Base-by-base conservation (phyloP, 768 basidiomycete genomes). In the Gymnopilus dilepis region DNA sequence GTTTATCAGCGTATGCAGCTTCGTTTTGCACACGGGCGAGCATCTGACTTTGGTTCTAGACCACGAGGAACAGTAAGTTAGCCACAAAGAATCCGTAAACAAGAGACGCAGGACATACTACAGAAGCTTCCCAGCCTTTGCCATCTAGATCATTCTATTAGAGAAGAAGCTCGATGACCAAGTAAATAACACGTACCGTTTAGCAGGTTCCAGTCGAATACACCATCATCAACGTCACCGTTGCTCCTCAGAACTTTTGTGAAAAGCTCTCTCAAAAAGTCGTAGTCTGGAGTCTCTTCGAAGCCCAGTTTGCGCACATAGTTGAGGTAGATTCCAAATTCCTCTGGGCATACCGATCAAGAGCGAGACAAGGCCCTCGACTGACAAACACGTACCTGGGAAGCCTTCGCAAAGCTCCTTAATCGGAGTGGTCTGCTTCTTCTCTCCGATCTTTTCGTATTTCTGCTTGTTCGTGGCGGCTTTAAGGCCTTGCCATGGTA, bases 361-460 rank as follows among this genome's bases (percentile, higher is more conserved):
- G 45, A 31, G 61, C 50, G 34, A 62, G 34, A 52, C 59, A 37
- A 21, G 9, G n/a, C 52, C 41, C 56, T 28, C 31, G 60, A n/a
- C n/a, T n/a, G n/a, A 50, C 41, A 56, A 34, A 38, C 56, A 73
- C 84, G 63, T 67, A 94, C 94, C 95, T 51, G 97, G 97, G 80
- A 90, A 95, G 59, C 94, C 93, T 69, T 99, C 97, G 70, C 91
- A 94, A 24, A 99, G 84, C 72, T 99, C 97, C 79, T 94, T 97
- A 76, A 99, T 98, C 6, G 92, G 91, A 28, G 97, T 99, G 13
- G 92, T 92, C 80, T 99, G 97, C 84, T 95, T 99, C 90, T 99
- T 99, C 83, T 99, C 97, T 65, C 97, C 97, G 75, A 99, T 99
- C 84, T 99, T 99, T 83, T 99, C 97, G 80, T 99, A 99, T 83